phyloP scores from a whole-genome alignment of 225 moss, liverwort and hornwort species.

The Ulota crispa region DNA sequence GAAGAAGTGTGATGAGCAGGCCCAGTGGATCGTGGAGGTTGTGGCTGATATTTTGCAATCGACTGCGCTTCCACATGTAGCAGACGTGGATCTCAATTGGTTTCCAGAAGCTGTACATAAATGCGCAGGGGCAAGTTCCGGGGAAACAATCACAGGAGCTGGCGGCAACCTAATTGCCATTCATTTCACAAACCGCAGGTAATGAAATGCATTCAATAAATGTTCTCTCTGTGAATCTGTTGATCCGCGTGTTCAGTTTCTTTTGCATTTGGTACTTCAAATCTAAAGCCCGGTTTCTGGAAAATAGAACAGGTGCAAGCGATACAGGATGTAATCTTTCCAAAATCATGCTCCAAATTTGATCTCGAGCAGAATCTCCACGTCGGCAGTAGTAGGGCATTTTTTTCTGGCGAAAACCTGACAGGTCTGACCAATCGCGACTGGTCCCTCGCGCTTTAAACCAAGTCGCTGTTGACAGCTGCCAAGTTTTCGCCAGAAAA shows the following conservation, averaged over 20 bases:
- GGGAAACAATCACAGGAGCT: constrained; percentile 23
- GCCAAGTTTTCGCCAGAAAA: no score
- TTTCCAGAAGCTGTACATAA: constrained; percentile 22
- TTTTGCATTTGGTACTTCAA: neutral
- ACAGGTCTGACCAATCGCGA: no score
- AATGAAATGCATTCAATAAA: neutral
- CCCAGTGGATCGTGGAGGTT: constrained; percentile 28
- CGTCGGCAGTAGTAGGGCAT: no score
- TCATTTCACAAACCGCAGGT: constrained; percentile 37
- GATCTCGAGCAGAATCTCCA: no score
- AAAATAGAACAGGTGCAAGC: no score
- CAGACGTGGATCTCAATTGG: constrained; percentile 36
- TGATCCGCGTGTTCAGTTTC: neutral
- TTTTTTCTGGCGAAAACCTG: no score
- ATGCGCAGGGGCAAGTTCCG: constrained; percentile 15
- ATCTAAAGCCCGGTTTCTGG: no score
- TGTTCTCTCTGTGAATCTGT: neutral
- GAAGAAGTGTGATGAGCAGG: constrained; percentile 32
- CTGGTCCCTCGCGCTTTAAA: no score
- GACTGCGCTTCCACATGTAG: constrained; percentile 19
- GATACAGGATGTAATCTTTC: no score
- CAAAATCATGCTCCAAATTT: no score
- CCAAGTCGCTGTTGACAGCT: no score
- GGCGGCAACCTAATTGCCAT: constrained; percentile 27
- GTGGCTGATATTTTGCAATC: constrained; percentile 17